Percentiles rank a stretch among this genome's conserved stretches.
These are phyloP conservation scores for Gossypium davidsonii DNA, from an alignment of 441 rosid species.

Conservation along the genomic window DNA sequence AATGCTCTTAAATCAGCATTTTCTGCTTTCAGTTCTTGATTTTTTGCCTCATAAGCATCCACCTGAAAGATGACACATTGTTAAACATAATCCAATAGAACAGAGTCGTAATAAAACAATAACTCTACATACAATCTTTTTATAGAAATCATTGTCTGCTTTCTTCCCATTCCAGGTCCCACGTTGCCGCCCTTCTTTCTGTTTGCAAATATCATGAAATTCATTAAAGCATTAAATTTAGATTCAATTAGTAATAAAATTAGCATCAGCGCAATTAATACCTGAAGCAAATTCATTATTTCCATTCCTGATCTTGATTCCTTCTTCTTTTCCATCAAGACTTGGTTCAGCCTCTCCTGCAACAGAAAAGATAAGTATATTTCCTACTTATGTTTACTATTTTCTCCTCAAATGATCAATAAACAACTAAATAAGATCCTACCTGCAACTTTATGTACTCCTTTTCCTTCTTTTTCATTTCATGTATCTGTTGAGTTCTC, in stretches of 20 bases:
- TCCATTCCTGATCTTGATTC: conserved; percentile 98
- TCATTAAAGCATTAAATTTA: conserved; percentile 10
- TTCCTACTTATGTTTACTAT: neutral
- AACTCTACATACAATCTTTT: conserved; percentile 65
- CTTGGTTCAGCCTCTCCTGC: conserved; percentile 94
- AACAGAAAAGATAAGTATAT: conserved; percentile 8
- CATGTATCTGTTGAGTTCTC: conserved; percentile 94
- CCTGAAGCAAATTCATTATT: conserved; percentile 96
- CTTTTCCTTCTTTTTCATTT: conserved; percentile 97
- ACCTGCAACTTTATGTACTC: conserved; percentile 97
- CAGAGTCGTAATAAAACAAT: conserved; percentile 6
- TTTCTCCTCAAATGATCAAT: conserved; percentile 4
- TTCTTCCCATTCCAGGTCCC: conserved; percentile 99
- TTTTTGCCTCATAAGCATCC: conserved; percentile 93
- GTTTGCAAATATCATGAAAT: conserved; percentile 16
- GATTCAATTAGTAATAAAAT: neutral
- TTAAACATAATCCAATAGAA: conserved; percentile 14
- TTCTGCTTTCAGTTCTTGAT: conserved; percentile 90
- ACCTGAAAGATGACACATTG: conserved; percentile 43
- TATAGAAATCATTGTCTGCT: conserved; percentile 88
- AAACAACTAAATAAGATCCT: neutral
- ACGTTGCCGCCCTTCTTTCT: conserved; percentile 99
- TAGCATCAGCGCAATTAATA: conserved; percentile 14
- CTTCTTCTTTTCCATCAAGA: conserved; percentile 91
- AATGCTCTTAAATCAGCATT: conserved; percentile 84